phyloP scores from a whole-genome alignment of 2,329 filamentous ascomycete species.

The Dactylellina leptospora region DNA sequence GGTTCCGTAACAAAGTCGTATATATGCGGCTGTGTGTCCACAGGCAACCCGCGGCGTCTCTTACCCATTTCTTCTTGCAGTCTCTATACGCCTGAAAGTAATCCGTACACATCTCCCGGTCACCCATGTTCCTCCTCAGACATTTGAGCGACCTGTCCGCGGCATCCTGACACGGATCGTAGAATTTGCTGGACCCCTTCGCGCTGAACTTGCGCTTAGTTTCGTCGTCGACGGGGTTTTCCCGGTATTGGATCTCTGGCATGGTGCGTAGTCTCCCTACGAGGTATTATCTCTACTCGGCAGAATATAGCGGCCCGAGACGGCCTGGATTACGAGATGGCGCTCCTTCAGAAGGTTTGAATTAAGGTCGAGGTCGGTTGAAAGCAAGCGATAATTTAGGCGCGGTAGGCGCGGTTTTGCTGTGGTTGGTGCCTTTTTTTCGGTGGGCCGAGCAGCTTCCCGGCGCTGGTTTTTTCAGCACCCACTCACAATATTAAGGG shows the following conservation, averaged over 20 bases:
- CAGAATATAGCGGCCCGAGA: too few species aligned
- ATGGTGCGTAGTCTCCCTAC: not conserved
- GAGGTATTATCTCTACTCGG: too few species aligned
- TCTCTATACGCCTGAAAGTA: constrained; percentile 98
- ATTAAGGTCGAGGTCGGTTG: not conserved
- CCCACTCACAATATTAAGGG: not conserved
- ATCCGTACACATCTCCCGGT: constrained; percentile 88
- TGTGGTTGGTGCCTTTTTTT: constrained; percentile 26
- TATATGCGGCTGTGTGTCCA: not conserved
- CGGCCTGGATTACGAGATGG: not conserved
- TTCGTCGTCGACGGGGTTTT: constrained; percentile 68
- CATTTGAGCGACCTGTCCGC: constrained; percentile 86
- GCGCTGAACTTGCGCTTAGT: constrained; percentile 75
- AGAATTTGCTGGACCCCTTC: constrained; percentile 87
- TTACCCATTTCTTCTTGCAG: constrained; percentile 94
- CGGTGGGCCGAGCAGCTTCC: not conserved
- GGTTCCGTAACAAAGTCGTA: not conserved
- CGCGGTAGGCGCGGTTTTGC: constrained; percentile 41
- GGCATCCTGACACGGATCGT: constrained; percentile 94
- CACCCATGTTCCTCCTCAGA: constrained; percentile 84
- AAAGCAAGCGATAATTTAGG: constrained; percentile 19
- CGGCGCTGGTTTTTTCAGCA: not conserved
- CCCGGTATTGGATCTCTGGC: constrained; percentile 53
- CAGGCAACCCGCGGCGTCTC: constrained; percentile 57
- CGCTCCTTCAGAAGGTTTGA: not conserved